Conservation (phyloP, 2,329 filamentous ascomycete genomes). For the Pyricularia sp. region DNA sequence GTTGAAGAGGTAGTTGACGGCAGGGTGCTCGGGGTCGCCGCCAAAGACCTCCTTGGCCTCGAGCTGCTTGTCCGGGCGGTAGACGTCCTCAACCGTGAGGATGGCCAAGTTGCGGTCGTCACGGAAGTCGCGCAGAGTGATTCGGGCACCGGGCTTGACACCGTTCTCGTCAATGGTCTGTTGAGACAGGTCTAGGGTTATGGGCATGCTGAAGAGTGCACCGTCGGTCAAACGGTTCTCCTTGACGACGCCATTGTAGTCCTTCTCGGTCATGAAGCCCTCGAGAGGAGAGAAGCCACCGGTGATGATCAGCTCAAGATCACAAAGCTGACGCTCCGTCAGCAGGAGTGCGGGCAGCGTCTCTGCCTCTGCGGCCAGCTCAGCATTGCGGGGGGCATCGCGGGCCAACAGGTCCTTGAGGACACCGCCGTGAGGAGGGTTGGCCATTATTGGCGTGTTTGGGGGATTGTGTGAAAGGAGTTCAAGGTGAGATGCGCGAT, state of each 20-base stretch:
- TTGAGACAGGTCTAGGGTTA: slow-evolving; percentile 76
- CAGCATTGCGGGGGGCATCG: slow-evolving; percentile 68
- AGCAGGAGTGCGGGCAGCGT: slow-evolving; percentile 71
- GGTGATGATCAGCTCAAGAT: slow-evolving; percentile 93
- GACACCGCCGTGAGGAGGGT: slow-evolving; percentile 74
- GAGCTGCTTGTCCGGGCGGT: slow-evolving; percentile 82
- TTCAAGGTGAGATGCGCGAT: no score
- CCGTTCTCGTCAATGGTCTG: slow-evolving; percentile 60
- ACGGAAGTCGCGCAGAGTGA: slow-evolving; percentile 87
- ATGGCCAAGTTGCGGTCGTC: slow-evolving; percentile 96
- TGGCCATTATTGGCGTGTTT: slow-evolving; percentile 39
- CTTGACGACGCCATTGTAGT: slow-evolving; percentile 89
- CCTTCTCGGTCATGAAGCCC: slow-evolving; percentile 95
- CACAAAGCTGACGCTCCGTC: slow-evolving; percentile 89
- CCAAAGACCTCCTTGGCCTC: slow-evolving; percentile 94
- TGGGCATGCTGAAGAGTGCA: slow-evolving; percentile 90
- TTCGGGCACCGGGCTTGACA: slow-evolving; percentile 66
- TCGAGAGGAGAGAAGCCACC: slow-evolving; percentile 96
- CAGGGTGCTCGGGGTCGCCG: slow-evolving; percentile 80
- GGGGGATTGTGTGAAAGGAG: background rate
- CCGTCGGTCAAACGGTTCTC: slow-evolving; percentile 78
- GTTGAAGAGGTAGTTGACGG: slow-evolving; percentile 77
- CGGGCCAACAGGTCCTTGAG: slow-evolving; percentile 96
- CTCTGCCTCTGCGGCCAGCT: slow-evolving; percentile 78
- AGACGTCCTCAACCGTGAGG: slow-evolving; percentile 88